phyloP scores from a whole-genome alignment of 139 green algal species.

The Edaphochlamys debaryana region DNA sequence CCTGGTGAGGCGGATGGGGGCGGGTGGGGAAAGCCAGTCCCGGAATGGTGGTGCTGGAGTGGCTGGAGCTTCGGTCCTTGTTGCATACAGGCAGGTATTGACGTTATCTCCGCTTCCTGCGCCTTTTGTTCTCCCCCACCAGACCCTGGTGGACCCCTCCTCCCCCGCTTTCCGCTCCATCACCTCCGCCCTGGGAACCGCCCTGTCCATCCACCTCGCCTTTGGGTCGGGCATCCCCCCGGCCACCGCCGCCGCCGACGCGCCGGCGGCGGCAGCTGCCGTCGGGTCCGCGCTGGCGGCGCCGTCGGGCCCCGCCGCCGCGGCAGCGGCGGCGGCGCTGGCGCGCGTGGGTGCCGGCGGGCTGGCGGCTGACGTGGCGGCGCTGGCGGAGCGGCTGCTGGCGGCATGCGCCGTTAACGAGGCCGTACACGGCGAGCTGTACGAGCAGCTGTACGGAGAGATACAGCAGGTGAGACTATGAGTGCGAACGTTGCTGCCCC shows the following conservation, averaged over 20 bases:
- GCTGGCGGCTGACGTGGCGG: conserved; percentile 59
- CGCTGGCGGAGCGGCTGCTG: conserved; percentile 57
- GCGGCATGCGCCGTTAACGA: conserved; percentile 58
- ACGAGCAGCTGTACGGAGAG: conserved; percentile 34
- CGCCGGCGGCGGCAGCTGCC: neutral
- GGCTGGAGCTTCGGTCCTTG: too few relatives aligned
- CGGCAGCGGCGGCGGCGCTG: conserved; percentile 22
- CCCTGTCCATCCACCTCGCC: conserved; percentile 60
- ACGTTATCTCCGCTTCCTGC: too few relatives aligned
- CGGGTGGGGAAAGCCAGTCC: too few relatives aligned
- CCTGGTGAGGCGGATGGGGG: conserved; percentile 12
- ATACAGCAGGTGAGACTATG: too few relatives aligned
- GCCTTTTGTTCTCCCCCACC: neutral
- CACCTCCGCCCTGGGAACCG: conserved; percentile 42
- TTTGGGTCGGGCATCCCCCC: conserved; percentile 56
- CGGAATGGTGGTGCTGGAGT: too few relatives aligned
- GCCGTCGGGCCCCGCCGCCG: neutral
- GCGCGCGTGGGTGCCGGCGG: conserved; percentile 57
- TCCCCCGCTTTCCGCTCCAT: conserved; percentile 57
- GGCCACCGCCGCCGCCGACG: neutral
- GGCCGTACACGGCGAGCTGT: conserved; percentile 58
- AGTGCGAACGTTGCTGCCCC: too few relatives aligned
- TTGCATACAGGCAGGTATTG: too few relatives aligned
- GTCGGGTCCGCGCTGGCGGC: neutral
- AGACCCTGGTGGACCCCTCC: conserved; percentile 36